These are phyloP conservation scores for Moricandia arvensis DNA, from an alignment of 345 rosid species.

Conservation along the genomic window DNA sequence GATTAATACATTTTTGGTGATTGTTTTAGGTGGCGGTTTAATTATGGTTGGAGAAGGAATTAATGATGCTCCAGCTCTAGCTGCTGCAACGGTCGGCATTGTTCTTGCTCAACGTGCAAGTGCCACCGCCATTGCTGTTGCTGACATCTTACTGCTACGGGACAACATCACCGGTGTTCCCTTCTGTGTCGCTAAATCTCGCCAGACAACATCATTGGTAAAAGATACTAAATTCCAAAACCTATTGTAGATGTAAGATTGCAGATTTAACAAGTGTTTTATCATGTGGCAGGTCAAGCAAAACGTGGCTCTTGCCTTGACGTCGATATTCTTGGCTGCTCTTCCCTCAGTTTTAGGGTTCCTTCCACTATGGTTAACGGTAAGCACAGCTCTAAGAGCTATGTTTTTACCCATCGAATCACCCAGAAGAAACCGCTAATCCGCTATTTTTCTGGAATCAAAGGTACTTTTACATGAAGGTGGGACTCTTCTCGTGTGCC, in stretches of 20 bases:
- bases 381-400: slow-evolving; percentile 26
- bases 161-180: slow-evolving; percentile 84
- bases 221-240: not conserved
- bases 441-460: not conserved
- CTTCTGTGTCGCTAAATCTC: slow-evolving; percentile 83
- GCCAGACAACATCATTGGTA: slow-evolving; percentile 84
- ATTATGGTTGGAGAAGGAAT: slow-evolving; percentile 98
- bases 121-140: slow-evolving; percentile 94
- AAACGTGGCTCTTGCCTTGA: slow-evolving; percentile 83
- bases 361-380: slow-evolving; percentile 94
- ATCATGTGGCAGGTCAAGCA: slow-evolving; percentile 70
- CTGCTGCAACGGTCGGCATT: slow-evolving; percentile 93
- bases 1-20: slow-evolving; percentile 6
- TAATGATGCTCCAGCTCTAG: slow-evolving; percentile 96
- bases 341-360: slow-evolving; percentile 84
- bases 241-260: not conserved
- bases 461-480: slow-evolving; percentile 97
- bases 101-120: slow-evolving; percentile 98
- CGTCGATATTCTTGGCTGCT: slow-evolving; percentile 72
- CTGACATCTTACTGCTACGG: slow-evolving; percentile 76
- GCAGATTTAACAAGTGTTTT: not conserved
- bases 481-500: slow-evolving; percentile 87
- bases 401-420: not conserved
- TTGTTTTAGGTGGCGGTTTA: slow-evolving; percentile 78
- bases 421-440: not conserved